These are phyloP conservation scores for Ettlia oleoabundans DNA, from an alignment of 139 green algal species.

Conservation along the genomic window DNA sequence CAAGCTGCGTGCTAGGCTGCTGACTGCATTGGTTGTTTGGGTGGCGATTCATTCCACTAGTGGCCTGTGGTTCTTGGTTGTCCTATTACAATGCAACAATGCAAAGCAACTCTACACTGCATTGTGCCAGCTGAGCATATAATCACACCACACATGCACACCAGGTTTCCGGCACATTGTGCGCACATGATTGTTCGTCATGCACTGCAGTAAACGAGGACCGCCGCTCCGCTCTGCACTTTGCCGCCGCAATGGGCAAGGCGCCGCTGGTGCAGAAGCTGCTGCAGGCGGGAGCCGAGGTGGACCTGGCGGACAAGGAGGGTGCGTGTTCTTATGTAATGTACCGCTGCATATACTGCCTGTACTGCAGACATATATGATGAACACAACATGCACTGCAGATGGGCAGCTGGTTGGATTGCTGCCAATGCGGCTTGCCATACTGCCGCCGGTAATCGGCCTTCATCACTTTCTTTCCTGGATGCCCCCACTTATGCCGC, in stretches of 20 bases:
- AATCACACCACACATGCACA: too few species aligned
- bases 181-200: too few species aligned
- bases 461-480: not conserved
- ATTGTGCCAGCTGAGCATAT: too few species aligned
- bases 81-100: too few species aligned
- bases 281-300: conserved; percentile 71
- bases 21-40: too few species aligned
- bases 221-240: conserved; percentile 85
- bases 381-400: not conserved
- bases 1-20: not conserved
- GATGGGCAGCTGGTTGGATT: too few species aligned
- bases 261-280: conserved; percentile 65
- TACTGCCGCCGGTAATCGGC: too few species aligned
- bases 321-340: conserved; percentile 38
- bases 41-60: too few species aligned
- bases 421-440: too few species aligned
- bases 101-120: too few species aligned
- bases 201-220: conserved; percentile 71
- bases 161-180: too few species aligned
- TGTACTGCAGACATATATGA: not conserved
- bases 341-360: not conserved
- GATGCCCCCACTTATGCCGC: not conserved
- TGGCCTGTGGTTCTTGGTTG: too few species aligned
- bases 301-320: conserved; percentile 82
- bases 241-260: conserved; percentile 75